Percentiles rank a stretch among this genome's conserved stretches.
Conservation (phyloP, 257 asterid species). For the Lithospermum erythrorhizon region DNA sequence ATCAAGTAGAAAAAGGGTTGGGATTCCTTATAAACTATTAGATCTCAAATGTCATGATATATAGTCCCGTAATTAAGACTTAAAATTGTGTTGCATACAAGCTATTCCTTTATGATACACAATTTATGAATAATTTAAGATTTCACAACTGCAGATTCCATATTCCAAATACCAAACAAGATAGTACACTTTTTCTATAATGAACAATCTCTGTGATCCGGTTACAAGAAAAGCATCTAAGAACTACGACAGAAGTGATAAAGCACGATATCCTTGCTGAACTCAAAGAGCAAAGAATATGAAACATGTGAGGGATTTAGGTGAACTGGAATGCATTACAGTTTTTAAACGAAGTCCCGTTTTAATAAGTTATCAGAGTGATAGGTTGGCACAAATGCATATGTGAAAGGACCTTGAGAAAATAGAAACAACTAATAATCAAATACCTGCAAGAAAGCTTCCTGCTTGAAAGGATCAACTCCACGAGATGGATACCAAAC, state of each 20-base stretch:
- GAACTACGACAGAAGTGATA: background rate
- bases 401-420: background rate
- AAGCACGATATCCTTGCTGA: background rate
- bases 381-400: background rate
- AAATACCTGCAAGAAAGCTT: slow-evolving; percentile 92
- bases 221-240: background rate
- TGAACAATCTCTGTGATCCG: background rate
- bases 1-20: background rate
- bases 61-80: background rate
- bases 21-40: background rate
- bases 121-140: background rate
- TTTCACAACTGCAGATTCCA: background rate
- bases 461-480: slow-evolving; percentile 86
- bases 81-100: background rate
- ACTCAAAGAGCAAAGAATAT: background rate
- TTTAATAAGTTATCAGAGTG: background rate
- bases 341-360: background rate
- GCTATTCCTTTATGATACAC: background rate
- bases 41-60: background rate
- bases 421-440: background rate
- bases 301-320: background rate
- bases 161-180: background rate
- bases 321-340: background rate
- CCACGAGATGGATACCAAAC: slow-evolving; percentile 99
- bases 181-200: background rate